Evolutionary conservation across 495 filamentous ascomycete species (phyloP).

Genomic region (Aspergillus panamensis): DNA sequence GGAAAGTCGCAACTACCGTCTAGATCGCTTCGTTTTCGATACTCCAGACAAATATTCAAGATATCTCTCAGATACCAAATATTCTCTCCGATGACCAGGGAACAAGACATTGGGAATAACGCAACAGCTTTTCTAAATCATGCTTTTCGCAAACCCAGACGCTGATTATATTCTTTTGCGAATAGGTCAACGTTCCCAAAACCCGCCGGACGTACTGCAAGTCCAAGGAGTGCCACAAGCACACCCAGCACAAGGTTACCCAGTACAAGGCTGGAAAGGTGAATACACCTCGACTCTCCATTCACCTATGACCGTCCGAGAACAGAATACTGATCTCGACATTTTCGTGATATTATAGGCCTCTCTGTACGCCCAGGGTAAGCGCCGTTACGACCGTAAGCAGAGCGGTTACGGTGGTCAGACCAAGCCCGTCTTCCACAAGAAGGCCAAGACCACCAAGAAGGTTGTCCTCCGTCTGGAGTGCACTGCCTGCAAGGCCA

Average conservation of each 20-base stretch:
- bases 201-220: constrained; percentile 94
- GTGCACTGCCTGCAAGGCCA: constrained; percentile 95
- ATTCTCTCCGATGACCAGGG: constrained; percentile 19
- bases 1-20: too few relatives aligned
- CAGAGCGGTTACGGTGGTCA: constrained; percentile 99
- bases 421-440: constrained; percentile 99
- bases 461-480: constrained; percentile 98
- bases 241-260: constrained; percentile 90
- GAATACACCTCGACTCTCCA: constrained; percentile 20
- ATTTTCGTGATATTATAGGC: constrained; percentile 50
- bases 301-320: constrained; percentile 2
- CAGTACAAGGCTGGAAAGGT: constrained; percentile 97
- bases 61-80: background rate
- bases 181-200: constrained; percentile 84
- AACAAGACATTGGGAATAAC: background rate
- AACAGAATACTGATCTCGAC: constrained; percentile 26
- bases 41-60: too few relatives aligned
- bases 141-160: constrained; percentile 16
- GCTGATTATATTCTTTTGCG: constrained; percentile 27
- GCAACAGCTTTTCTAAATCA: background rate
- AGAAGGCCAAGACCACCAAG: constrained; percentile 99
- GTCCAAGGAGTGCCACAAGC: constrained; percentile 90
- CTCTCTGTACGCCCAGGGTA: constrained; percentile 94
- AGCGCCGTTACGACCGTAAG: constrained; percentile 99
- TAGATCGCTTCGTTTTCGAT: too few relatives aligned